Base-by-base conservation (phyloP, 2,329 filamentous ascomycete species). In the Venturia aucupariae region DNA sequence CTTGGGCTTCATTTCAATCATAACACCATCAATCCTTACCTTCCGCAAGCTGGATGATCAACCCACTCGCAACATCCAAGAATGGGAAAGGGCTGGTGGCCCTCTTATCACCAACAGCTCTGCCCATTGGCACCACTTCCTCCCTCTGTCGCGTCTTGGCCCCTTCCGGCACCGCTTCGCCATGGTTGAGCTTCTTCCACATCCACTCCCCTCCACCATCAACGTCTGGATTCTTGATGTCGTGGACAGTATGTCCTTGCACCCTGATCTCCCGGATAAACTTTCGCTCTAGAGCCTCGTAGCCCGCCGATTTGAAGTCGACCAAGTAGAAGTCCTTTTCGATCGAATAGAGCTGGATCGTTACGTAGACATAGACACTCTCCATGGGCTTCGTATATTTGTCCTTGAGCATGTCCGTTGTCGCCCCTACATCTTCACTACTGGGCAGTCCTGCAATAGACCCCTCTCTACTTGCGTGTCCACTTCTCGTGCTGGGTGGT, bases 281-380 rank as follows among this genome's bases (percentile, higher is more conserved):
- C 74, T 61, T 22, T 61, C 65, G 19, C 68, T 88, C 85, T 60
- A 93, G 88, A 64, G 94, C 90, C 78, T 99, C 94, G 77, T 99
- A 99, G 24, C 94, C 94, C 17, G 94, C 92, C 75, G 93, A 97
- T 75, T 97, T 97, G 81, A 99, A 99, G 75, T 99, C 94, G 60
- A 99, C 94, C 67, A 99, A 64, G 75, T 92, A 97, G 67, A 93
- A 92, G 62, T 89, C 88, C 63, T 86, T 85, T 74, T 96, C 92
- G 80, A 97, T 90, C 72, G 92, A 89, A 76, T 97, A 97, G 62
- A 97, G 87, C 74, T 97, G 94, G 68, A 99, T 97, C 68, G 96
- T 92, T 74, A 99, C 86, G 73, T 96, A 94, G 71, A 97, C 89
- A 73, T 90, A 93, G n/a, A 95, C 86, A 64, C 89, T 89, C 68